These are phyloP conservation scores for Russula sp. DNA, from an alignment of 768 basidiomycete genomes.

Conservation along the genomic window DNA sequence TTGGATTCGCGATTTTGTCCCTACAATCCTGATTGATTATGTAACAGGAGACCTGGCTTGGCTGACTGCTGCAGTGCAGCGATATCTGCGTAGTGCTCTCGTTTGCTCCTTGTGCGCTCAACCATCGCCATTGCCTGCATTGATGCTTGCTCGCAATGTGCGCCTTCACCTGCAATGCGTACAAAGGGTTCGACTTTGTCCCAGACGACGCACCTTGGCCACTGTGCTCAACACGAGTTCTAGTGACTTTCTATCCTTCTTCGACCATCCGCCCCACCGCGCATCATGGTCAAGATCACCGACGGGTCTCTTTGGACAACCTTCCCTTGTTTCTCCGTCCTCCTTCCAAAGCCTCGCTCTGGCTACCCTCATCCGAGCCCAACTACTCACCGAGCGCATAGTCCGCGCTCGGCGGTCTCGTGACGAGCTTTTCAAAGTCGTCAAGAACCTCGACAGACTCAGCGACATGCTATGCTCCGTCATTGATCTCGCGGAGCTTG, in stretches of 20 bases:
- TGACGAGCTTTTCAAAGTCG: slow-evolving; percentile 71
- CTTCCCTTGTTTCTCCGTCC: slow-evolving; percentile 57
- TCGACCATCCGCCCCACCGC: slow-evolving; percentile 53
- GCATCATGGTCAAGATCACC: slow-evolving; percentile 38
- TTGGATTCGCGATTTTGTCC: background rate
- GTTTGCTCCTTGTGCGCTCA: background rate
- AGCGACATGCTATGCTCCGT: slow-evolving; percentile 95
- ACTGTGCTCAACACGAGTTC: slow-evolving; percentile 34
- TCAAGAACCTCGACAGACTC: slow-evolving; percentile 93
- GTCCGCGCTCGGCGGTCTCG: slow-evolving; percentile 63
- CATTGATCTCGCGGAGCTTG: slow-evolving; percentile 91
- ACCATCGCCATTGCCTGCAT: slow-evolving; percentile 3
- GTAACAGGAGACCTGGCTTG: background rate
- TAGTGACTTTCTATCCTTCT: slow-evolving; percentile 54
- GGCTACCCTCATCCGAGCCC: slow-evolving; percentile 73
- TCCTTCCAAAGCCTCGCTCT: slow-evolving; percentile 68
- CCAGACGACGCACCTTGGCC: slow-evolving; percentile 21
- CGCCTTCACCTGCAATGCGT: slow-evolving; percentile 10
- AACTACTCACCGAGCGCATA: slow-evolving; percentile 78
- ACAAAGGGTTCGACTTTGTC: background rate
- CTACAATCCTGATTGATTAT: background rate
- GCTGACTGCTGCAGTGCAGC: too few species aligned
- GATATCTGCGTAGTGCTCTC: too few species aligned
- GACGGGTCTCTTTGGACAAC: slow-evolving; percentile 84
- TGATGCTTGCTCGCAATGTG: slow-evolving; percentile 22